These are phyloP conservation scores for Colletotrichum higginsianum DNA, from an alignment of 2,329 filamentous ascomycete genomes.

Conservation along the genomic window DNA sequence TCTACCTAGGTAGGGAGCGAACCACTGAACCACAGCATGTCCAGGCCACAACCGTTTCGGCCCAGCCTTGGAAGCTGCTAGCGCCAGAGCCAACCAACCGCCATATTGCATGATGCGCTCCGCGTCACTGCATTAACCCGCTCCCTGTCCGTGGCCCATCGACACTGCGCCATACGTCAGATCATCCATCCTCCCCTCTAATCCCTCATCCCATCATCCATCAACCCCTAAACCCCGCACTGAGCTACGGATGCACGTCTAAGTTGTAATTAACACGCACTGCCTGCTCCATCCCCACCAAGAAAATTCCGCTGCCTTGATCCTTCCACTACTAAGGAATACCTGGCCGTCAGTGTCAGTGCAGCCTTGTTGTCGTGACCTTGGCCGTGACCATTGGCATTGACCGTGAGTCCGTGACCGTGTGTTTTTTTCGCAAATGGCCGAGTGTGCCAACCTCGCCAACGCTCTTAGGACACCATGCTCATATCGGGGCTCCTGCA, in stretches of 20 bases:
- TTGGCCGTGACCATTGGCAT: background rate
- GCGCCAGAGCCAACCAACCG: conserved; percentile 18
- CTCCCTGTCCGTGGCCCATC: conserved; percentile 30
- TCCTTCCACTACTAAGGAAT: background rate
- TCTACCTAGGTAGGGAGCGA: background rate
- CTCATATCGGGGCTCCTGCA: conserved; percentile 19
- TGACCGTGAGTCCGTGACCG: conserved; percentile 2
- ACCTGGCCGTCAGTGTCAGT: conserved; percentile 20
- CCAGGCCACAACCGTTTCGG: conserved; percentile 29
- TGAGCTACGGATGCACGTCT: conserved; percentile 19
- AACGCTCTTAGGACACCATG: conserved; percentile 13
- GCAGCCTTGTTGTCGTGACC: conserved; percentile 27
- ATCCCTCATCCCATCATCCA: conserved; percentile 1
- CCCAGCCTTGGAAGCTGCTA: conserved; percentile 15
- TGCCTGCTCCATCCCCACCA: conserved; percentile 26
- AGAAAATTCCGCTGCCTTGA: conserved; percentile 30
- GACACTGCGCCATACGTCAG: conserved; percentile 35
- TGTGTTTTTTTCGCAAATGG: background rate
- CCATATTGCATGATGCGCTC: conserved; percentile 34
- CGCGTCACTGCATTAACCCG: conserved; percentile 34
- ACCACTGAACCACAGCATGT: conserved; percentile 26
- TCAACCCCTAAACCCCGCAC: conserved; percentile 6
- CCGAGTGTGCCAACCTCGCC: conserved; percentile 9
- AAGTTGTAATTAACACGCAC: background rate
- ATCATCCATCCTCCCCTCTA: conserved; percentile 23